Percentiles rank a stretch among this genome's conserved stretches.
Conservation (phyloP, 202 grass and related monocot species). For the Setaria viridis region DNA sequence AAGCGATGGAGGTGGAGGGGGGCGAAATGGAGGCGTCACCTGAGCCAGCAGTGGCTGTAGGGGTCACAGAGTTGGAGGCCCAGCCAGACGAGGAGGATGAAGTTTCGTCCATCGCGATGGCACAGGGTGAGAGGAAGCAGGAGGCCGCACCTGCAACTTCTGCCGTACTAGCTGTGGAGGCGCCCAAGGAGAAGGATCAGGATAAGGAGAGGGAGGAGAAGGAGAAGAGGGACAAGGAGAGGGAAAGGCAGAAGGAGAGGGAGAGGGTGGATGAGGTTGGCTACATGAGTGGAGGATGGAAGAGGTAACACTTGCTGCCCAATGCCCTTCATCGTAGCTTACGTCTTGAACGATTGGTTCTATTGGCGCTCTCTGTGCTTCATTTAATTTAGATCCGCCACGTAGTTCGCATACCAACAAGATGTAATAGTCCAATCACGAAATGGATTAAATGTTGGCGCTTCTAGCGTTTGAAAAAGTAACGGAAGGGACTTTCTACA, state of each 20-base stretch:
- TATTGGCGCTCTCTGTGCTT: constrained; percentile 6
- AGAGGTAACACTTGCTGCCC: constrained; percentile 53
- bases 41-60: constrained; percentile 25
- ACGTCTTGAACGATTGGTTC: neutral
- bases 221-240: constrained; percentile 39
- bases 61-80: constrained; percentile 19
- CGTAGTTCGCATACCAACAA: neutral
- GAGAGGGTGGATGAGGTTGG: constrained; percentile 60
- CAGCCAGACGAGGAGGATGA: constrained; percentile 34
- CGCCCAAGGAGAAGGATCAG: neutral
- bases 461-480: neutral
- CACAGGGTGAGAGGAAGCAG: constrained; percentile 5
- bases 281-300: constrained; percentile 66
- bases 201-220: constrained; percentile 4
- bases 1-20: constrained; percentile 45
- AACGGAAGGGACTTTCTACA: neutral
- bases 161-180: neutral
- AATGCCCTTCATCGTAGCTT: neutral
- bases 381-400: constrained; percentile 28
- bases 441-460: neutral
- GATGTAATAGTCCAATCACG: neutral
- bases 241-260: constrained; percentile 44
- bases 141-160: neutral
- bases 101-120: constrained; percentile 27
- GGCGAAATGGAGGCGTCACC: constrained; percentile 40